These are phyloP conservation scores for Thelonectria discophora DNA, from an alignment of 2,329 filamentous ascomycete genomes.

Conservation along the genomic window DNA sequence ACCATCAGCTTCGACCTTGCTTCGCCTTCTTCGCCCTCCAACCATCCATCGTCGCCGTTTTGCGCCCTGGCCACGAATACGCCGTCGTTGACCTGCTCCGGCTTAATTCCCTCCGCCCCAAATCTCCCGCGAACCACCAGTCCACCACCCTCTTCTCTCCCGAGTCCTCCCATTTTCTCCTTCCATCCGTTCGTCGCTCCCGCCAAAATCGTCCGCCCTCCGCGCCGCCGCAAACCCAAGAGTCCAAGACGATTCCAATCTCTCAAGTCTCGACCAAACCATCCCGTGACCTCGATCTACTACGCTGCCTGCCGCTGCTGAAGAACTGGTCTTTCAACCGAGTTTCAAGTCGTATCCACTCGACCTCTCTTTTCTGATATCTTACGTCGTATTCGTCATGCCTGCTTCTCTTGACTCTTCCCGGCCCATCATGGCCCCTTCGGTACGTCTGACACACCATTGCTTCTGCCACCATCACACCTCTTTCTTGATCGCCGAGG, in stretches of 20 bases:
- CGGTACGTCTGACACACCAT: constrained; percentile 56
- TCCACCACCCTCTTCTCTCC: constrained; percentile 2
- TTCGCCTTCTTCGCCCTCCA: neutral
- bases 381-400: constrained; percentile 52
- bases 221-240: neutral
- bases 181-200: constrained; percentile 7
- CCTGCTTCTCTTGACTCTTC: constrained; percentile 67
- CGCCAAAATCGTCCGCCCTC: neutral
- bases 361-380: constrained; percentile 2
- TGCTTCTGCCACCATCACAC: constrained; percentile 3
- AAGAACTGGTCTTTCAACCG: constrained; percentile 8
- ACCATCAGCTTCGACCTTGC: neutral
- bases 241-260: neutral
- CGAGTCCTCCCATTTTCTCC: constrained; percentile 9
- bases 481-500: neutral
- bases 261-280: neutral
- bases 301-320: neutral
- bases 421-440: constrained; percentile 70
- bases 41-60: constrained; percentile 24
- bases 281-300: neutral
- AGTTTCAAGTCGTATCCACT: constrained; percentile 28
- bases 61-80: constrained; percentile 21
- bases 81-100: constrained; percentile 9
- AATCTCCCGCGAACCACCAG: constrained; percentile 4
- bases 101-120: constrained; percentile 24